Percentiles rank a stretch among this genome's conserved stretches.
Conservation (phyloP, 257 asterid genomes). For the Lycium ferocissimum region DNA sequence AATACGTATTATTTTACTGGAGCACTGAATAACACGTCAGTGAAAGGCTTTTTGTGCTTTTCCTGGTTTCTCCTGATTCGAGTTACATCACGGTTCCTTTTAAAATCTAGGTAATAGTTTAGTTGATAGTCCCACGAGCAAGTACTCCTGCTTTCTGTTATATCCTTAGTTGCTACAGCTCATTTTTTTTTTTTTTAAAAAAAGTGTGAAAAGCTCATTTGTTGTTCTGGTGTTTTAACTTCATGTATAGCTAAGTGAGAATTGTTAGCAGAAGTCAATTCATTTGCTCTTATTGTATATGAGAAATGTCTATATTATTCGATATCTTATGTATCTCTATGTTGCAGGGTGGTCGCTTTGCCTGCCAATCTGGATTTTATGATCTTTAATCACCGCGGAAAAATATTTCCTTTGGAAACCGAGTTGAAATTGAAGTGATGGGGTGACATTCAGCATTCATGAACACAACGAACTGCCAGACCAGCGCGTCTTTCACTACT, state of each 20-base stretch:
- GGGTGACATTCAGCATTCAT: neutral
- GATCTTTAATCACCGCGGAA: constrained; percentile 96
- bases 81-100: neutral
- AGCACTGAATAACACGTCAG: neutral
- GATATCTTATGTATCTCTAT: constrained; percentile 26
- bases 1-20: neutral
- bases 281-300: neutral
- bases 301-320: neutral
- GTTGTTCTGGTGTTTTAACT: neutral
- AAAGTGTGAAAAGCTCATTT: neutral
- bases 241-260: constrained; percentile 3
- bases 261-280: neutral
- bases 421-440: constrained; percentile 66
- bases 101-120: neutral
- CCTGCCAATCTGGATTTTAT: constrained; percentile 91
- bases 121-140: constrained; percentile 7
- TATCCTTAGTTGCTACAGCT: neutral
- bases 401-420: constrained; percentile 65
- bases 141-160: neutral
- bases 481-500: neutral
- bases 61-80: constrained; percentile 12
- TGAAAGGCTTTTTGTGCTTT: neutral
- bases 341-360: constrained; percentile 76
- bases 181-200: neutral
- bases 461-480: neutral